Conservation (phyloP, 768 basidiomycete species). For the Tulasnella calospora region DNA sequence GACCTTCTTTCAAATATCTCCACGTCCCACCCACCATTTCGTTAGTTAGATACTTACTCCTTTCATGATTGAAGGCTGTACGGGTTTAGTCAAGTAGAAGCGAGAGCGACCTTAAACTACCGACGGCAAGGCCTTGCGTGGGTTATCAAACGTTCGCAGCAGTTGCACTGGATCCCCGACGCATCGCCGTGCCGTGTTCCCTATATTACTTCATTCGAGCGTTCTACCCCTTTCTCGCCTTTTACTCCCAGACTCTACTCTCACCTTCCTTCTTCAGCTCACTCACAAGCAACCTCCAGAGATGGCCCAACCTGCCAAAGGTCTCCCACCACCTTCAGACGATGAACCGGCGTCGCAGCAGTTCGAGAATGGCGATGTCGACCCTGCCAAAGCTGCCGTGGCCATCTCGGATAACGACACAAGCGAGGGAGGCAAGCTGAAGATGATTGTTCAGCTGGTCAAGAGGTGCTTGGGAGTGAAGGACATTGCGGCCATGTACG, state of each 20-base stretch:
- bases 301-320: slow-evolving; percentile 14
- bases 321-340: slow-evolving; percentile 19
- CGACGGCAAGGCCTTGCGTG: slow-evolving; percentile 4
- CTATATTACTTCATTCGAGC: slow-evolving; percentile 11
- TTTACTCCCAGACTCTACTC: neutral
- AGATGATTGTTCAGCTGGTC: slow-evolving; percentile 87
- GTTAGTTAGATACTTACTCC: neutral
- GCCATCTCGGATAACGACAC: slow-evolving; percentile 30
- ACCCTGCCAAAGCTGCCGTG: slow-evolving; percentile 6
- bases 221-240: neutral
- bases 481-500: slow-evolving; percentile 89
- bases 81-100: slow-evolving; percentile 2
- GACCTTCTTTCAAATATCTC: neutral
- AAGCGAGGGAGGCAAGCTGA: slow-evolving; percentile 84
- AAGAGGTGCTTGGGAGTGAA: slow-evolving; percentile 91
- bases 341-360: slow-evolving; percentile 10
- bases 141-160: slow-evolving; percentile 7
- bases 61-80: slow-evolving; percentile 6
- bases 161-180: slow-evolving; percentile 9
- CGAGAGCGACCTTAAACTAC: neutral
- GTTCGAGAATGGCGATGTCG: slow-evolving; percentile 10
- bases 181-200: slow-evolving; percentile 17
- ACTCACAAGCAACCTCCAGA: neutral
- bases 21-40: neutral
- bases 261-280: neutral